Conservation (phyloP, 140 eudicot genomes). For the Bidens hawaiensis region DNA sequence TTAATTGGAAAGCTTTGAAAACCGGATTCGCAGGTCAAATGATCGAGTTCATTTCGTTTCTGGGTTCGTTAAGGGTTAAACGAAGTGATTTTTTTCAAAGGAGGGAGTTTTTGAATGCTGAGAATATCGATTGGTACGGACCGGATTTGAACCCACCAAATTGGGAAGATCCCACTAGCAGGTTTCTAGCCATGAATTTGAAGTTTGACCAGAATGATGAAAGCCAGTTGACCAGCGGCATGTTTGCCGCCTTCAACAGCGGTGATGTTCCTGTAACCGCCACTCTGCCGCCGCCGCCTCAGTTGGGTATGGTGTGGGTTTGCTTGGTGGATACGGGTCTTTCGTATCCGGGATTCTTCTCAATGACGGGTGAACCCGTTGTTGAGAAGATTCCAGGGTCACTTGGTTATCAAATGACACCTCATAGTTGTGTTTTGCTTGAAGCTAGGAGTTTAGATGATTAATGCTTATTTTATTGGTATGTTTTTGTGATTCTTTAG, state of each 20-base stretch:
- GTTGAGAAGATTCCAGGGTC: slow-evolving; percentile 44
- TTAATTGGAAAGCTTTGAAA: slow-evolving; percentile 66
- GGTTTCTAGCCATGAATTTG: slow-evolving; percentile 60
- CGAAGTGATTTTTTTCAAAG: slow-evolving; percentile 78
- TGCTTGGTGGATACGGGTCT: slow-evolving; percentile 79
- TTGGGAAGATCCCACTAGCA: slow-evolving; percentile 81
- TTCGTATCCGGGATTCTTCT: slow-evolving; percentile 75
- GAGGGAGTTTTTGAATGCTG: slow-evolving; percentile 52
- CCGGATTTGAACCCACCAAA: slow-evolving; percentile 51
- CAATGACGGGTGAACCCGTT: slow-evolving; percentile 46
- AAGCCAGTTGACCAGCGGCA: slow-evolving; percentile 28
- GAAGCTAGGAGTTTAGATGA: slow-evolving; percentile 46
- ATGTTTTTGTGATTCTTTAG: not conserved
- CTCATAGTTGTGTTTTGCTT: slow-evolving; percentile 73
- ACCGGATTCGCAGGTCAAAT: slow-evolving; percentile 66
- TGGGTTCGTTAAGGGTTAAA: slow-evolving; percentile 54
- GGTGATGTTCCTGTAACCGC: slow-evolving; percentile 42
- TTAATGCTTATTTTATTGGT: slow-evolving; percentile 10
- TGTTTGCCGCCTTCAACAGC: slow-evolving; percentile 67
- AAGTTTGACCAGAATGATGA: slow-evolving; percentile 42
- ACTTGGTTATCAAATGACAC: slow-evolving; percentile 45
- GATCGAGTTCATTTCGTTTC: slow-evolving; percentile 56
- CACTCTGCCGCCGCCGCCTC: slow-evolving; percentile 61
- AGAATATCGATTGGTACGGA: slow-evolving; percentile 71
- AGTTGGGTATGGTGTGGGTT: slow-evolving; percentile 52